Percentiles rank a stretch among this genome's conserved stretches.
phyloP scores from a whole-genome alignment of 257 asterid species.

The Cinchona pubescens region DNA sequence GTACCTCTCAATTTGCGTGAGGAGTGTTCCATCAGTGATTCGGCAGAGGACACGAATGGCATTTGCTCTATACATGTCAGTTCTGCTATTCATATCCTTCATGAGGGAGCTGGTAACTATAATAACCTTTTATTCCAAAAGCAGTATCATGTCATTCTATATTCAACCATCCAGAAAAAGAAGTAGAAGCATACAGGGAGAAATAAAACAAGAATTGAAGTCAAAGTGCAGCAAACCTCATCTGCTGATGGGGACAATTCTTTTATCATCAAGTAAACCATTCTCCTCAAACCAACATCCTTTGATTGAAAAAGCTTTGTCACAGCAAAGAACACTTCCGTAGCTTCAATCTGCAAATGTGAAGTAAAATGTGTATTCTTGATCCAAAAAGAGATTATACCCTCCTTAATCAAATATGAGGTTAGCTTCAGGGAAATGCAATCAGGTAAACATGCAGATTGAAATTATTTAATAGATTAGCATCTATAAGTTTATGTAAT shows the following conservation, averaged over 20 bases:
- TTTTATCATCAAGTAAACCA: slow-evolving; percentile 94
- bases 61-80: slow-evolving; percentile 95
- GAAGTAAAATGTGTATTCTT: not conserved
- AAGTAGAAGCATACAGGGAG: not conserved
- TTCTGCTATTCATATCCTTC: slow-evolving; percentile 98
- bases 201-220: slow-evolving; percentile 1
- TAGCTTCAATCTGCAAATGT: slow-evolving; percentile 66
- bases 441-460: not conserved
- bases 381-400: not conserved
- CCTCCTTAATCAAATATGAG: not conserved
- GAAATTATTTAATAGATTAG: not conserved
- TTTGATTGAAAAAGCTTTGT: slow-evolving; percentile 91
- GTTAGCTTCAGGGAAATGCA: no score
- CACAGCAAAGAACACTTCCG: slow-evolving; percentile 88
- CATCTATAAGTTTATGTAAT: not conserved
- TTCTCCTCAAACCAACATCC: slow-evolving; percentile 88
- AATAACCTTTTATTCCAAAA: slow-evolving; percentile 63
- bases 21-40: slow-evolving; percentile 85
- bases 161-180: slow-evolving; percentile 21
- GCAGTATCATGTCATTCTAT: slow-evolving; percentile 22
- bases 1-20: slow-evolving; percentile 92
- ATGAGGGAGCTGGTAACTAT: slow-evolving; percentile 97
- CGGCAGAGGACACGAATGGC: slow-evolving; percentile 94
- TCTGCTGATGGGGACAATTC: slow-evolving; percentile 92
- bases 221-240: slow-evolving; percentile 50